Evolutionary conservation across 2,329 filamentous ascomycete genomes (phyloP), one percentile per base, ranked within the genome.

Genomic region (Aspergillus amoenus): DNA sequence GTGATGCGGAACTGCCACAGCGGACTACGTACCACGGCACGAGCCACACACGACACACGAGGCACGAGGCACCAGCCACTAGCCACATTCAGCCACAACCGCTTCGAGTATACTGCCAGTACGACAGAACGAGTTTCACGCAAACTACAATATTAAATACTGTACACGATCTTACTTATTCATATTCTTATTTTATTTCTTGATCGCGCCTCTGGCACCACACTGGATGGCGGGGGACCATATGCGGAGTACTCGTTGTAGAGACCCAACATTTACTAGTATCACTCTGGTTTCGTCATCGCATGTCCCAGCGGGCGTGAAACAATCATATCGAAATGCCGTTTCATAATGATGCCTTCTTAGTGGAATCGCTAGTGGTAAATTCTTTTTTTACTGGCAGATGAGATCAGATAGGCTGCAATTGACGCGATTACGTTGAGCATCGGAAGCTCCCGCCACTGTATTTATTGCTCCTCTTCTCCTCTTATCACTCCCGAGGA

Each of bases 1-100:
- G 52, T 58, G 37, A 50, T 61, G 61, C 56, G 63, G 49, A 65
- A 65, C 52, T 62, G 66, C 60, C 68, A 71, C 27, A 30, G 27
- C 27, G 27, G 66, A 65, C 67, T 70, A 71, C 68, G 72, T 67
- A 69, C 70, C 62, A 63, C 44, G 41, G 49, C 52, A 56, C 45
- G 46, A 58, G 59, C 57, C 58, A 63, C 64, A 68, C 66, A 12
- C 68, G 69, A 65, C 64, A 68, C 66, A 12, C 68, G 68, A 65
- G 27, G 27, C 27, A 9, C 27, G 8, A 30, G 27, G 2, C 27
- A 30, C 27, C 8, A 30, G 52, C 66, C 34, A 65, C 62, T 59
- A 71, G 70, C 69, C 70, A 70, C 69, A 48, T 37, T 37, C 34
- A 6, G 34, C 34, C 34, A 37, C 34, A 15, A 7, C 34, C n/a